Base-by-base conservation (phyloP, 2,329 filamentous ascomycete species). In the Neoascochyta sp. region DNA sequence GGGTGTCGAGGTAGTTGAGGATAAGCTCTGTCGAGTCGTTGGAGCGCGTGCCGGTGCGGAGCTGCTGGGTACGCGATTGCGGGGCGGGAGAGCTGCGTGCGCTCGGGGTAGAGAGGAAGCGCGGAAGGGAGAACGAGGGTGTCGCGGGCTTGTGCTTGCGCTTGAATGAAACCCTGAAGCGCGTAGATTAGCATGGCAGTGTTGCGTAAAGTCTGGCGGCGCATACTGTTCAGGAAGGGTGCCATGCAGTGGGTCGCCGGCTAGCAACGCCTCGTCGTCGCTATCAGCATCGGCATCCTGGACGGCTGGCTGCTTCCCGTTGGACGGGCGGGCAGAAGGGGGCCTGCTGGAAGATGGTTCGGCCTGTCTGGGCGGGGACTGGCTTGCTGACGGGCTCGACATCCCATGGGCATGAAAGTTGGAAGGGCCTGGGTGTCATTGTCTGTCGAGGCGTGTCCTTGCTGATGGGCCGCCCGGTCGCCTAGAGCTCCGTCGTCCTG, bases 131-230 rank as follows among this genome's bases (percentile, higher is more conserved):
- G 16, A 63, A 58, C 3, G 60, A 38, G 4, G 55, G 42, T 11
- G 47, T 33, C 9, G 65, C 30, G 66, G 54, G 45, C 39, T 71
- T 81, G 46, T 77, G 73, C 43, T 77, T 81, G 53, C 83, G 79
- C 67, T 86, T 86, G 66, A 86, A 87, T 18, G 81, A 83, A 30
- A 84, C 64, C 16, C 67, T 70, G 23, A 5, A 23, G n/a, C 4
- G 6, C 9, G 7, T 20, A 5, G 2, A 22, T 45, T 16, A 39
- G 35, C 26, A 13, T 15, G 8, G 10, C 12, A 5, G 2, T 9
- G 1, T n/a, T n/a, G 4, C 3, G 6, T 13, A 9, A 7, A 9
- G n/a, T 16, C 1, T 3, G 9, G 21, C 8, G 8, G 17, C 27
- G 16, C 47, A 13, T 57, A 67, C 65, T 57, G 57, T 20, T 75